Base-by-base conservation (phyloP, 768 basidiomycete species). In the Galerina sulciceps region DNA sequence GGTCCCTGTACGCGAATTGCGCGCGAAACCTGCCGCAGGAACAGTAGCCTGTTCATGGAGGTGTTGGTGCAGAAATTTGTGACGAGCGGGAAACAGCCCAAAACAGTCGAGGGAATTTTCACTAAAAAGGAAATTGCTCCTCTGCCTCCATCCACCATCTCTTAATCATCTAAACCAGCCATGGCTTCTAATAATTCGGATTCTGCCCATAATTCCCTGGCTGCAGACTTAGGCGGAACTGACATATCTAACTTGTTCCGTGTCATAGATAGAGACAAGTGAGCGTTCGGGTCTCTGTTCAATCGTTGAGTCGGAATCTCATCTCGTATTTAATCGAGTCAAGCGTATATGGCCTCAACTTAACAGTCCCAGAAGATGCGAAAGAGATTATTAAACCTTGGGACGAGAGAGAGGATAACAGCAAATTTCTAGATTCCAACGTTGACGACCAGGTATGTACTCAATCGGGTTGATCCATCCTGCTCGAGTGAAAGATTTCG, bases 341-440 rank as follows among this genome's bases (percentile, higher is more conserved):
- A 74, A 93, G 90, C 68, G 89, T 94, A 50, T 81, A 94, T 68
- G 93, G 93, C 40, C 75, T 94, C 66, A 93, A 93, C 68, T 74
- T 94, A 53, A 81, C 83, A 5, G 81, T 91, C n/a, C 92, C 92
- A 22, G 93, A 94, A 69, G 82, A 88, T 64, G 93, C 92, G 1
- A 87, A 85, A 61, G 82, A 76, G 13, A 72, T 93, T 37, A 88
- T 94, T 60, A 94, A 94, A 71, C 85, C 89, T 2, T 94, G 93
- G 93, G 82, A 88, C 55, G 79, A 90, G 64, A 77, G 92, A 44
- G 90, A 94, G 20, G 85, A 88, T 49, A 87, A 82, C 10, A 73
- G 73, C 3, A 80, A 77, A 61, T 93, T 76, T 59, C 86, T 85
- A 13, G 89, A 94, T 17, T 93, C 92, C 0, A 87, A 85, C 34